A percentile compares a stretch with the other conserved stretches of the same genome.
phyloP scores from a whole-genome alignment of 208 protist species.

The Porcisia deanei region DNA sequence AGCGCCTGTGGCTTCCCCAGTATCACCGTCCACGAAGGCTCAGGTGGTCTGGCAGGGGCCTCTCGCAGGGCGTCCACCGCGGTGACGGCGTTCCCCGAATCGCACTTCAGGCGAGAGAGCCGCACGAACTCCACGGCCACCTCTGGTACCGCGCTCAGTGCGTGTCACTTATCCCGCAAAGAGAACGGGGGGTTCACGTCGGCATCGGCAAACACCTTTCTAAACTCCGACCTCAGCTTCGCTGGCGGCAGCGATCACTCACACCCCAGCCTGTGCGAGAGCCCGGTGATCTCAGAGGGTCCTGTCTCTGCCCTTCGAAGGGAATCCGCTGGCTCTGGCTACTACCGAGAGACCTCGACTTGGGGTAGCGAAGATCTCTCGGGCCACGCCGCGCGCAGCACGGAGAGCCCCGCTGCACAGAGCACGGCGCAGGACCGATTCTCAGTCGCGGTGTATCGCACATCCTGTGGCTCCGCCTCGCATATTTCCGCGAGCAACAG shows the following conservation, averaged over 20 bases:
- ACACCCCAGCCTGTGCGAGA: background rate
- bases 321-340: constrained; percentile 5
- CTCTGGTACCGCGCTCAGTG: constrained; percentile 22
- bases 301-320: background rate
- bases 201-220: constrained; percentile 1
- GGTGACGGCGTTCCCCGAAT: background rate
- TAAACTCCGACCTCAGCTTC: constrained; percentile 4
- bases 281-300: background rate
- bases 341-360: background rate
- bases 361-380: background rate
- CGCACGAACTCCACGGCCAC: constrained; percentile 10
- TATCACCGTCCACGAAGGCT: background rate
- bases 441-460: background rate
- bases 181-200: constrained; percentile 21
- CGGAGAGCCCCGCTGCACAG: background rate
- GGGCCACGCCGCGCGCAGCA: background rate
- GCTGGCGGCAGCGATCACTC: constrained; percentile 1
- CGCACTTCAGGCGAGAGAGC: background rate
- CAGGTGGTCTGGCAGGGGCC: too few relatives aligned
- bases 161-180: constrained; percentile 37
- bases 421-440: constrained; percentile 4
- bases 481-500: background rate
- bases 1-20: background rate
- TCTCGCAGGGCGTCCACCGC: background rate
- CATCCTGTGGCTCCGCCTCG: background rate